Conservation (phyloP, 352 stramenopile genomes). For the Globisporangium rhizosaccharum region DNA sequence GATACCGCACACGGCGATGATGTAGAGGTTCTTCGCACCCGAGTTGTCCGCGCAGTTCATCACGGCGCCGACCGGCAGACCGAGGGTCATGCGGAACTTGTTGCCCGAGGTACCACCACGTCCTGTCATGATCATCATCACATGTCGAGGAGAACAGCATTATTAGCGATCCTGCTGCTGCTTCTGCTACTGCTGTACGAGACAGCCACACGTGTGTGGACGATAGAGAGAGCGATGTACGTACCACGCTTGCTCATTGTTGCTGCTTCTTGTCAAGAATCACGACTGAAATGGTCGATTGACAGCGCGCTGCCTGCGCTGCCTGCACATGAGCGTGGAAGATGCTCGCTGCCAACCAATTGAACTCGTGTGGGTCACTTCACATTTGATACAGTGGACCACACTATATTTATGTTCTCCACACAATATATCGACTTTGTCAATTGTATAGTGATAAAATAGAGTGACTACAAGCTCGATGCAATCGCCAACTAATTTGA, state of each 20-base stretch:
- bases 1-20: slow-evolving; percentile 99
- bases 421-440: background rate
- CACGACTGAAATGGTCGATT: slow-evolving; percentile 40
- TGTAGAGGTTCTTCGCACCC: slow-evolving; percentile 99
- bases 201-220: background rate
- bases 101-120: slow-evolving; percentile 95
- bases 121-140: slow-evolving; percentile 47
- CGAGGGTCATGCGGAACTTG: slow-evolving; percentile 99
- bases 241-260: slow-evolving; percentile 81
- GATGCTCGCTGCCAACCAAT: slow-evolving; percentile 1
- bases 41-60: slow-evolving; percentile 99
- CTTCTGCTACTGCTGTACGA: background rate
- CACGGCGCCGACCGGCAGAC: slow-evolving; percentile 97
- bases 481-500: background rate
- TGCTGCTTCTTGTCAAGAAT: slow-evolving; percentile 82
- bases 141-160: background rate
- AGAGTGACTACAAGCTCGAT: background rate
- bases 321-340: background rate
- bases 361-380: background rate
- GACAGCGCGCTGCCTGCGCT: background rate
- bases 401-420: background rate
- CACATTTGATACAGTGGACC: background rate
- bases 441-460: background rate
- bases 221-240: slow-evolving; percentile 15
- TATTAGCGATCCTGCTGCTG: background rate